Evolutionary conservation across 192 early-diverging fungal species (phyloP), one percentile per base, ranked within the genome.

Genomic region (Rhizophagus clarus): DNA sequence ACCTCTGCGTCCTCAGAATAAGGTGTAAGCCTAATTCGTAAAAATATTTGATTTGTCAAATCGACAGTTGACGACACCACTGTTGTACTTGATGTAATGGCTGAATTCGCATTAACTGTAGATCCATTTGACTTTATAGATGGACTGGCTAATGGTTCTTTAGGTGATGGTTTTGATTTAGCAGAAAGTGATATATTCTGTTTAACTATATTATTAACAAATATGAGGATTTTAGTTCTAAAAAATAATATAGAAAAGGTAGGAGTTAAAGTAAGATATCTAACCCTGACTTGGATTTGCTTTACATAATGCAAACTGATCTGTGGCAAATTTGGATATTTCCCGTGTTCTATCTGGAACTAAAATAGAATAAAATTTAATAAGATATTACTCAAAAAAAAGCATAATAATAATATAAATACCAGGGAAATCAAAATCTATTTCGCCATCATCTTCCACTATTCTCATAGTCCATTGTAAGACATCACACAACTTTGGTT

Each of bases 351-450:
- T 91, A 76, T 99, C 98, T 76, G 97, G 87, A 12, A 95, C 98
- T 93, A 51, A 4, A 61, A 47, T 80, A 40, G 29, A 66, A 37
- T 74, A 45, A 32, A 22, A 67, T 40, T 47, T 76, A 42, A 20
- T 24, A 12, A 32, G n/a, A 60, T 22, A 14, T 11, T 47, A 67
- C 4, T 61, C 14, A 47, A 76, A 64, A 76, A 72, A 0, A 2
- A 26, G 12, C 70, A 28, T 37, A 29, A 40, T 2, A 49, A 26
- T 31, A 51, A 34, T 66, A 20, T 22, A 29, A 78, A 56, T 86
- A 95, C 94, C 93, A 49, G 97, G 97, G 82, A 99, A 93, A 84
- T 99, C 96, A 45, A 98, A 96, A 80, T 99, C 98, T 47, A 99
- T 92, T 51, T 92, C 91, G 26, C 98, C 98, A 85, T 98, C 98